A percentile compares a stretch with the other conserved stretches of the same genome.
phyloP scores from a whole-genome alignment of 371 early-diverging fungal species.

The Capillidium heterosporum region DNA sequence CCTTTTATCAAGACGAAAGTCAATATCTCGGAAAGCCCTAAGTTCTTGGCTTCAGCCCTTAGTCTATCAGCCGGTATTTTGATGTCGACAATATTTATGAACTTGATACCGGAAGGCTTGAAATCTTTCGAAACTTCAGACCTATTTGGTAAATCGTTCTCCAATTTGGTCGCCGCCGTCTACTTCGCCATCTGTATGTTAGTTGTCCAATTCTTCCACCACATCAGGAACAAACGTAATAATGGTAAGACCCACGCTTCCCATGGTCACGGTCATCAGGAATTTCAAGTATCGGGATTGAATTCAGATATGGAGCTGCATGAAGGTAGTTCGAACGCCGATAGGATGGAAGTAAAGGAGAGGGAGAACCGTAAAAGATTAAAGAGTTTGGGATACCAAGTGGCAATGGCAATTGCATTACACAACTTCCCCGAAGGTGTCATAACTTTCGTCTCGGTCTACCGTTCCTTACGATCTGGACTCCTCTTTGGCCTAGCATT shows the following conservation, averaged over 20 bases:
- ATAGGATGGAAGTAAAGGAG: too few relatives aligned
- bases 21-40: slow-evolving; percentile 1
- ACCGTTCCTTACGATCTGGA: slow-evolving; percentile 3
- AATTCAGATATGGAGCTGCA: not conserved
- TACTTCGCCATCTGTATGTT: not conserved
- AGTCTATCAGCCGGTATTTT: slow-evolving; percentile 9
- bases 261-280: too few relatives aligned
- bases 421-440: slow-evolving; percentile 13
- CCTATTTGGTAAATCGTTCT: not conserved
- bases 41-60: slow-evolving; percentile 8
- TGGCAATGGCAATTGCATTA: slow-evolving; percentile 7
- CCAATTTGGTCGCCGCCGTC: not conserved
- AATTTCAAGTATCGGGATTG: not conserved
- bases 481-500: slow-evolving; percentile 9
- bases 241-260: too few relatives aligned
- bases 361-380: not conserved
- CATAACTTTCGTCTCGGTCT: slow-evolving; percentile 7
- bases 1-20: not conserved
- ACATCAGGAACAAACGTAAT: not conserved
- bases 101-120: not conserved
- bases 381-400: slow-evolving; percentile 3
- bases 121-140: not conserved
- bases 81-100: not conserved
- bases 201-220: not conserved
- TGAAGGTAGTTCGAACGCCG: not conserved